These are phyloP conservation scores for Apocynum venetum DNA, from an alignment of 257 asterid species.

Conservation along the genomic window DNA sequence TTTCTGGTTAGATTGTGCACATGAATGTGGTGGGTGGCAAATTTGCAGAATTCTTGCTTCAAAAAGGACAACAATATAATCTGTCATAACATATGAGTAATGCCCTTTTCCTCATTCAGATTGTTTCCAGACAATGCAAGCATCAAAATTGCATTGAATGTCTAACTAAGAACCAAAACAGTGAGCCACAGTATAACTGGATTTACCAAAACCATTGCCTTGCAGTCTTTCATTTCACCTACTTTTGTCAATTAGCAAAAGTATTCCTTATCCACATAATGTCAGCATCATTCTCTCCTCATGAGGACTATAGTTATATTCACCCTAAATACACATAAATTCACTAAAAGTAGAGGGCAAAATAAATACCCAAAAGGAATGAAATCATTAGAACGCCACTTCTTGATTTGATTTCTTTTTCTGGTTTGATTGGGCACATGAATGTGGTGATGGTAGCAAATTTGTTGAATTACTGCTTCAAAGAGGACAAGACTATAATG, in stretches of 20 bases:
- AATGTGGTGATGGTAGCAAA: neutral
- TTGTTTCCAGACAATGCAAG: too few species aligned
- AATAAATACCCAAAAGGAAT: neutral
- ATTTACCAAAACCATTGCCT: neutral
- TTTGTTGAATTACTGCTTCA: neutral
- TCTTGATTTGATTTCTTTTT: neutral
- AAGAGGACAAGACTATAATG: neutral
- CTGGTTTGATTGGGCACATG: neutral
- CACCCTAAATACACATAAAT: conserved; percentile 27
- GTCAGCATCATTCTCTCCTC: conserved; percentile 71
- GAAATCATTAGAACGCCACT: neutral
- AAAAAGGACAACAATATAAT: neutral
- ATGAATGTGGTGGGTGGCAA: neutral
- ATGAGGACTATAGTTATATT: conserved; percentile 52
- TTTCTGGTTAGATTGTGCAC: neutral
- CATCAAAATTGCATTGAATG: neutral
- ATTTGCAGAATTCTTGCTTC: neutral
- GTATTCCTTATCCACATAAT: neutral
- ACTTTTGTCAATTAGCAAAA: neutral
- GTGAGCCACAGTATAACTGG: neutral
- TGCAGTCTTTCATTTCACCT: neutral
- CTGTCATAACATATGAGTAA: neutral
- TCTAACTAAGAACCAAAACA: neutral
- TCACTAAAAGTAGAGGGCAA: neutral
- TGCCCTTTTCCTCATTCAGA: neutral